Conservation (phyloP, 1,284 basidiomycete genomes). For the Golubevia sp. region DNA sequence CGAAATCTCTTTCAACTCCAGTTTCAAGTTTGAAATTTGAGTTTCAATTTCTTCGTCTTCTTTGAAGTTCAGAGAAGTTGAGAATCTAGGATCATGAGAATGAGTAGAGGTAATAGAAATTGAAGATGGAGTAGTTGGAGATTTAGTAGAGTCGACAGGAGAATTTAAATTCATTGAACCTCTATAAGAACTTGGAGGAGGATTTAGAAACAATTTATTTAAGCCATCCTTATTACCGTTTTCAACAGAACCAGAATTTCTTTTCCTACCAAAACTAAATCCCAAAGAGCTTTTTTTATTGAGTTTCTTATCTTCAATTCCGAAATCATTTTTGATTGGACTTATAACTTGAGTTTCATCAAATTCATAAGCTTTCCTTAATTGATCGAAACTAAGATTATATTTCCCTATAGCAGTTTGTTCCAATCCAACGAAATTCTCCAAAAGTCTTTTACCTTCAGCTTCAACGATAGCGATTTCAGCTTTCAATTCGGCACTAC, state of each 20-base stretch:
- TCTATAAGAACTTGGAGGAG: too few species aligned
- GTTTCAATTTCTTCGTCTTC: not conserved
- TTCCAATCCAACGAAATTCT: conserved; percentile 28
- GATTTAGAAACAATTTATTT: too few species aligned
- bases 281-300: not conserved
- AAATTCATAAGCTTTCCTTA: not conserved
- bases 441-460: conserved; percentile 34
- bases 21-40: conserved; percentile 12
- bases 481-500: conserved; percentile 34
- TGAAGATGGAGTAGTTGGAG: too few species aligned
- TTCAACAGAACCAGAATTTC: too few species aligned
- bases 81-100: not conserved
- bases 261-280: not conserved
- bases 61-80: conserved; percentile 4
- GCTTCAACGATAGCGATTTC: conserved; percentile 37
- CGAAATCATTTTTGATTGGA: conserved; percentile 6
- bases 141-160: too few species aligned
- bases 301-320: conserved; percentile 1
- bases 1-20: conserved; percentile 21
- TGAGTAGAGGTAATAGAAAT: too few species aligned
- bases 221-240: too few species aligned
- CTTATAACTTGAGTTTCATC: not conserved
- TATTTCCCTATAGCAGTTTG: conserved; percentile 23
- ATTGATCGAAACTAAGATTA: not conserved
- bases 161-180: too few species aligned